phyloP scores from a whole-genome alignment of 1,139 yeast species.

The Nakaseomyces nivariensis region DNA sequence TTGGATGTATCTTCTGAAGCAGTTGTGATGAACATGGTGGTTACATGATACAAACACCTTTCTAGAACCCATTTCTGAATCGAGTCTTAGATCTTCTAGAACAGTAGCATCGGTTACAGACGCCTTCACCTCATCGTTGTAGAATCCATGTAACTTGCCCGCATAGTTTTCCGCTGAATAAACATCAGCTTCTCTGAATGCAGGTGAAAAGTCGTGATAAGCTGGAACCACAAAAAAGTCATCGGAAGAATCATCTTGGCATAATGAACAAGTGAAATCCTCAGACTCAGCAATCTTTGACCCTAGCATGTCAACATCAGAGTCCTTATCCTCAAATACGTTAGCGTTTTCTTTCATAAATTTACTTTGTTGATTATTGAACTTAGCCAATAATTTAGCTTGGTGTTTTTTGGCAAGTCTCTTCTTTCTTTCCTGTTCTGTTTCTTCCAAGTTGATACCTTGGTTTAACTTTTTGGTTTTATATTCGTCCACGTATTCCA shows the following conservation, averaged over 20 bases:
- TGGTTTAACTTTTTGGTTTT: slow-evolving; percentile 38
- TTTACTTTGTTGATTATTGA: slow-evolving; percentile 65
- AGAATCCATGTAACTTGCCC: slow-evolving; percentile 20
- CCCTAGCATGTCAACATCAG: slow-evolving; percentile 34
- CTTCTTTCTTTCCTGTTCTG: slow-evolving; percentile 44
- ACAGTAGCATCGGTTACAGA: slow-evolving; percentile 14
- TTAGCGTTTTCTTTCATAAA: slow-evolving; percentile 44
- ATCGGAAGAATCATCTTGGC: slow-evolving; percentile 48
- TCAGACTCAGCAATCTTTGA: slow-evolving; percentile 28
- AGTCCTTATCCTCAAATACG: slow-evolving; percentile 31
- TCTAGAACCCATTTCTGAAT: slow-evolving; percentile 25
- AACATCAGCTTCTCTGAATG: slow-evolving; percentile 27
- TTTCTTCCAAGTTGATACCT: slow-evolving; percentile 37
- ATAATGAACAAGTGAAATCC: slow-evolving; percentile 45
- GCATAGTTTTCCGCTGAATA: slow-evolving; percentile 26
- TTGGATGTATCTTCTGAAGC: slow-evolving; percentile 37
- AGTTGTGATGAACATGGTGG: slow-evolving; percentile 55
- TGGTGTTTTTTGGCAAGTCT: slow-evolving; percentile 57
- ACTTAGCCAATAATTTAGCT: slow-evolving; percentile 61
- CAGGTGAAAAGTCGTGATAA: slow-evolving; percentile 33
- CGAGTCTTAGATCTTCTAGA: slow-evolving; percentile 14
- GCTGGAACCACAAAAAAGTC: slow-evolving; percentile 48
- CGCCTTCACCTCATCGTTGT: slow-evolving; percentile 17
- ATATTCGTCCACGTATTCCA: slow-evolving; percentile 40
- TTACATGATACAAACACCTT: slow-evolving; percentile 53